These are phyloP conservation scores for Gossypium bickii DNA, from an alignment of 345 rosid genomes.

Conservation along the genomic window DNA sequence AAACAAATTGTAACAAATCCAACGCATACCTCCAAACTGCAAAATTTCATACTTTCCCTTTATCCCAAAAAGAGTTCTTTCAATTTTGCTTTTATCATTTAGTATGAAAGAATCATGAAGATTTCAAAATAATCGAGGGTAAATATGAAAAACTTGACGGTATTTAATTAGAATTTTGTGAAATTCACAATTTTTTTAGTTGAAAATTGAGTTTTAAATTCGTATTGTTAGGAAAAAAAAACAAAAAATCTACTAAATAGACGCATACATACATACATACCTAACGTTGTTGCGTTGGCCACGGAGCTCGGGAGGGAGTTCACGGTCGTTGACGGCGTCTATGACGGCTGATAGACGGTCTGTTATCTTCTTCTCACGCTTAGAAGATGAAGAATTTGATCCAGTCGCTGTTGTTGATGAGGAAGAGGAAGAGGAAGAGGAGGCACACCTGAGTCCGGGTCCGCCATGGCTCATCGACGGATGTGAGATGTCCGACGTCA, in stretches of 20 bases:
- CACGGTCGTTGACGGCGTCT: conserved; percentile 73
- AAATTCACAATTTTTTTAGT: not conserved
- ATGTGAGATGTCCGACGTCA: conserved; percentile 13
- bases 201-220: not conserved
- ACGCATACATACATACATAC: conserved; percentile 24
- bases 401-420: conserved; percentile 31
- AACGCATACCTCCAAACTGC: not conserved
- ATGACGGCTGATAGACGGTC: conserved; percentile 66
- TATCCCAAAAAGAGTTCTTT: not conserved
- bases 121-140: not conserved
- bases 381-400: conserved; percentile 26
- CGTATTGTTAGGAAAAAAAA: not conserved
- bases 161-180: not conserved
- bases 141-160: not conserved
- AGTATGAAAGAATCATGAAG: not conserved
- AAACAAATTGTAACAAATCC: not conserved
- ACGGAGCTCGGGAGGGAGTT: conserved; percentile 88
- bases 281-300: conserved; percentile 72
- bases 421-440: conserved; percentile 34
- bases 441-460: conserved; percentile 26
- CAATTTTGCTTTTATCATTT: not conserved
- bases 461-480: conserved; percentile 17
- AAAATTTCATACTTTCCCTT: not conserved
- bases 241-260: not conserved
- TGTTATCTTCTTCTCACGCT: conserved; percentile 42